Base-by-base conservation (phyloP, 257 asterid genomes). In the Petunia axillaris region DNA sequence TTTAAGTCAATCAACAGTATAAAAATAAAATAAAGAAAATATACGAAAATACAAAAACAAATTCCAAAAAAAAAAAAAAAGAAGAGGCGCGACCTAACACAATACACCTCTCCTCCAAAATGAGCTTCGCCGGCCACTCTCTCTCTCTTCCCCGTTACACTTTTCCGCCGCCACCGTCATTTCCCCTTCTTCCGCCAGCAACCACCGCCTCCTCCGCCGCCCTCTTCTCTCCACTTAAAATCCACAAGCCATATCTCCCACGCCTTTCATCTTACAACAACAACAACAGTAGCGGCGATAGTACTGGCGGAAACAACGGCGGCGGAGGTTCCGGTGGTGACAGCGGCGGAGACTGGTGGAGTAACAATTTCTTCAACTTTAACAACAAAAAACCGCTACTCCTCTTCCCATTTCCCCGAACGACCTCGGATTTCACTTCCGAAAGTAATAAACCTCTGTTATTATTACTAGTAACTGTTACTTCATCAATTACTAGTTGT, bases 61-160 rank as follows among this genome's bases (percentile, higher is more conserved):
- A 13, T 1, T 13, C 5, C 4, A 2, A 11, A 11, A 53, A 53
- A 53, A 53, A 53, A 53, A 53, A 64, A 8, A 0, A 43, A 44
- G 40, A 64, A 8, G 0, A 43, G 16, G 40, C 57, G 57, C 57
- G 57, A 70, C 76, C 76, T 2, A 66, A 66, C 82, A 62, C 25
- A 25, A 25, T 25, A 25, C 25, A 53, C 10, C 62, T 7, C 75
- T 57, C 77, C 83, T 25, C 25, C 25, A 25, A 25, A 25, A 93
- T 93, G 97, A 86, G 85, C 84, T 80, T 82, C 89, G 82, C 89
- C 77, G 77, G 89, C 93, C 81, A 73, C 84, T 67, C 71, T 35
- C 78, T 79, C 82, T 76, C 44, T 53, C 78, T 44, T 40, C 14
- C 15, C 81, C 64, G 75, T 73, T 64, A 39, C 3, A 79, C 64